Percentiles rank a stretch among this genome's conserved stretches.
These are phyloP conservation scores for Benincasa hispida DNA, from an alignment of 306 rosid species.

Conservation along the genomic window DNA sequence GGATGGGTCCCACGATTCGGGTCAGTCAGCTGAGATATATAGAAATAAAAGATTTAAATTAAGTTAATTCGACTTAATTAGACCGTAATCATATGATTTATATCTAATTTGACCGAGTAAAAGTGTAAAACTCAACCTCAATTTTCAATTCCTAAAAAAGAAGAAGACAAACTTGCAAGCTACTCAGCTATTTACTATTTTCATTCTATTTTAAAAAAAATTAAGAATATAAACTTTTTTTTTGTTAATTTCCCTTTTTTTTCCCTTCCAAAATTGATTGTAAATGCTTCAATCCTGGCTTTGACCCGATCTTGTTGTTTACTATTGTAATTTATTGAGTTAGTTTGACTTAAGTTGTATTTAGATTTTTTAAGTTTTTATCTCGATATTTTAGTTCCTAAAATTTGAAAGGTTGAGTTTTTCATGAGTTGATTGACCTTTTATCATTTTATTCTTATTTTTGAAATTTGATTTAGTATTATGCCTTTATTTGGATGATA, in stretches of 20 bases:
- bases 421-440: too few species aligned
- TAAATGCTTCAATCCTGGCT: too few species aligned
- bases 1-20: constrained; percentile 1
- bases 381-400: too few species aligned
- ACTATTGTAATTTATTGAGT: too few species aligned
- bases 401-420: too few species aligned
- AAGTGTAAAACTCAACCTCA: background rate
- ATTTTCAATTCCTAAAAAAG: background rate
- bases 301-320: too few species aligned
- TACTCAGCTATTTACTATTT: background rate
- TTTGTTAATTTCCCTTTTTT: background rate
- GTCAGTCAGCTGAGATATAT: background rate
- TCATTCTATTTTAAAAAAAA: background rate
- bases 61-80: background rate
- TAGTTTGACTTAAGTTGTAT: too few species aligned
- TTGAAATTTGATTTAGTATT: too few species aligned
- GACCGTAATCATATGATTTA: background rate
- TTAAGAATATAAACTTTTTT: background rate
- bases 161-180: background rate
- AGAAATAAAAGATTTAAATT: too few species aligned
- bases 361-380: too few species aligned
- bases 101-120: background rate
- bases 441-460: too few species aligned
- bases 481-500: too few species aligned
- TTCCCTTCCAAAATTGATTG: background rate